Base-by-base conservation (phyloP, 1,284 basidiomycete genomes). In the Ceratobasidium sp. region DNA sequence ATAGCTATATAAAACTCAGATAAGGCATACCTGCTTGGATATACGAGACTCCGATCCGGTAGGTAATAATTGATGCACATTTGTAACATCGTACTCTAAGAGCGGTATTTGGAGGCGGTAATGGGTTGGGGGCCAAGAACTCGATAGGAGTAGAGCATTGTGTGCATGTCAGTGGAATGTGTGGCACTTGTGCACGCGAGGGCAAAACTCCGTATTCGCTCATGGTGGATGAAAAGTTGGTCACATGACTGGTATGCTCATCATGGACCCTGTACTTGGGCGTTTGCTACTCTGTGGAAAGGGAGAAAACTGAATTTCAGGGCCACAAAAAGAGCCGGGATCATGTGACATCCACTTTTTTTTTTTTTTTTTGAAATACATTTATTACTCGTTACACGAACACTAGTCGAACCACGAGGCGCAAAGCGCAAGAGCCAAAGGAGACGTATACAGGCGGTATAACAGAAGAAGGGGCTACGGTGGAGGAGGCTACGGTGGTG, bases 61-160 rank as follows among this genome's bases (percentile, higher is more conserved):
- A 91, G 48, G 87, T 87, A 80, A 91, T 87, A 66, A 90, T 83
- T 1, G 85, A 84, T 78, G 88, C 86, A 83, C 93, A 96, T 78
- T 87, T 85, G 82, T 88, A 91, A 83, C 95, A 96, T 80, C 90
- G 89, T 61, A 96, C 86, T 80, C 90, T 89, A 1, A 96, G 89
- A 2, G 91, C 83, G 0, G 91, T 90, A 56, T 91, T 90, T 65
- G 84, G 83, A 7, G 84, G 84, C 10, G 84, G 81, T 33, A 86
- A 85, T 0, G 93, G 91, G 0, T 85, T 86, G 0, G 94, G 94
- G 0, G 93, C 87, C 1, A 91, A 88, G 82, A 96, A 96, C 82
- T 96, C 95, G 61, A 96, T 86, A 7, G 86, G 85, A 0, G 87
- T 83, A 20, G 86, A 86, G 84, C 95, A 97, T 79, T 87, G 83